These are phyloP conservation scores for Aspergillus sp. DNA, from an alignment of 2,329 filamentous ascomycete species.

Conservation along the genomic window DNA sequence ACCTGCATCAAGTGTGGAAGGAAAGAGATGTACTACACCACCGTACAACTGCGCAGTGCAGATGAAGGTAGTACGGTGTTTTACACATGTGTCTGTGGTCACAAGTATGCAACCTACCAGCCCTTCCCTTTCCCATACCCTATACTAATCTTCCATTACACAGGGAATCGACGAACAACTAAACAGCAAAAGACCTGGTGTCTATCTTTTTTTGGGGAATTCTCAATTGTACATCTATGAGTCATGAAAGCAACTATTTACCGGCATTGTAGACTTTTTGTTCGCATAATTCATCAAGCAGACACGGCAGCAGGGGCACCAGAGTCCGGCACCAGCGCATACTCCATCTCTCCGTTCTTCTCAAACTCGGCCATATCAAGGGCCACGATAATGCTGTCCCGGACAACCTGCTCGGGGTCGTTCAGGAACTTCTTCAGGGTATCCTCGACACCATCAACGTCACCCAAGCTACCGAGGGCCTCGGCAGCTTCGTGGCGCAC, in stretches of 20 bases:
- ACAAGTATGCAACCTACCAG: constrained; percentile 63
- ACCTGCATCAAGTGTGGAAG: constrained; percentile 79
- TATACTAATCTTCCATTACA: constrained; percentile 26
- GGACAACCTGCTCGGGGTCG: constrained; percentile 89
- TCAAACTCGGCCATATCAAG: constrained; percentile 98
- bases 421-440: constrained; percentile 79
- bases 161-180: constrained; percentile 43
- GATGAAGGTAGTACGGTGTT: constrained; percentile 95
- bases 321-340: constrained; percentile 79
- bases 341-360: constrained; percentile 83
- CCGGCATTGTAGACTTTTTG: constrained; percentile 18
- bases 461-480: constrained; percentile 88
- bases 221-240: constrained; percentile 28
- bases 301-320: constrained; percentile 29
- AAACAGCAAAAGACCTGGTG: constrained; percentile 18
- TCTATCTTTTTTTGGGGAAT: constrained; percentile 20
- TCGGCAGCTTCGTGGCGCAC: constrained; percentile 97
- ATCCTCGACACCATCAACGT: constrained; percentile 90
- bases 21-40: constrained; percentile 80
- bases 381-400: constrained; percentile 92
- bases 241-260: constrained; percentile 21
- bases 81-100: constrained; percentile 82
- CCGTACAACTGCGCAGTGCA: constrained; percentile 83
- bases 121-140: neutral
- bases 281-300: constrained; percentile 28